These are phyloP conservation scores for Triticum timopheevii DNA, from an alignment of 176 grass and related monocot species.

Conservation along the genomic window DNA sequence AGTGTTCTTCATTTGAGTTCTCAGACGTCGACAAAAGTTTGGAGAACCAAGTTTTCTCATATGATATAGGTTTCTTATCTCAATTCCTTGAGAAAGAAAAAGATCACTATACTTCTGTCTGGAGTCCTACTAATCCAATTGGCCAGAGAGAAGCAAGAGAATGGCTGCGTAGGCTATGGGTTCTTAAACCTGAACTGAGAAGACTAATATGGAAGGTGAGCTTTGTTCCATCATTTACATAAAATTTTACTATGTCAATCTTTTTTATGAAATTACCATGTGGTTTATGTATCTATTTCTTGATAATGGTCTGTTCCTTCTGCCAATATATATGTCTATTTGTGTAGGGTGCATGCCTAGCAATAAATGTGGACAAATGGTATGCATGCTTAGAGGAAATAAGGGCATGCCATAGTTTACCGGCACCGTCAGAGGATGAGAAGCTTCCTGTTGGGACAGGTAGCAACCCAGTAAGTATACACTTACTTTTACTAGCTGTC, in stretches of 20 bases:
- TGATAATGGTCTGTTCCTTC: constrained; percentile 21
- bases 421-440: constrained; percentile 71
- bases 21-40: constrained; percentile 43
- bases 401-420: constrained; percentile 66
- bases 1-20: constrained; percentile 44
- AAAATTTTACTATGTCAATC: neutral
- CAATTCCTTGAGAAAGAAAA: constrained; percentile 84
- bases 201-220: constrained; percentile 89
- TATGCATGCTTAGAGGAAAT: constrained; percentile 73
- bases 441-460: constrained; percentile 97
- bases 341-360: constrained; percentile 80
- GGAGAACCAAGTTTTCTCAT: constrained; percentile 54
- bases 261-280: constrained; percentile 18
- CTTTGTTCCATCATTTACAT: neutral
- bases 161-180: constrained; percentile 90
- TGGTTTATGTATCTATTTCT: neutral
- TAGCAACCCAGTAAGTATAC: constrained; percentile 98
- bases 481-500: neutral
- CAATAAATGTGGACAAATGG: constrained; percentile 86
- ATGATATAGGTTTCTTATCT: constrained; percentile 86
- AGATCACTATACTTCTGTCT: constrained; percentile 83
- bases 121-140: constrained; percentile 88
- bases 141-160: constrained; percentile 96
- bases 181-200: constrained; percentile 77
- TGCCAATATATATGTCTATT: constrained; percentile 27